A percentile compares a stretch with the other conserved stretches of the same genome.
Evolutionary conservation across 2,329 filamentous ascomycete species (phyloP).

Genomic region (Ophiosphaerella herpotricha): DNA sequence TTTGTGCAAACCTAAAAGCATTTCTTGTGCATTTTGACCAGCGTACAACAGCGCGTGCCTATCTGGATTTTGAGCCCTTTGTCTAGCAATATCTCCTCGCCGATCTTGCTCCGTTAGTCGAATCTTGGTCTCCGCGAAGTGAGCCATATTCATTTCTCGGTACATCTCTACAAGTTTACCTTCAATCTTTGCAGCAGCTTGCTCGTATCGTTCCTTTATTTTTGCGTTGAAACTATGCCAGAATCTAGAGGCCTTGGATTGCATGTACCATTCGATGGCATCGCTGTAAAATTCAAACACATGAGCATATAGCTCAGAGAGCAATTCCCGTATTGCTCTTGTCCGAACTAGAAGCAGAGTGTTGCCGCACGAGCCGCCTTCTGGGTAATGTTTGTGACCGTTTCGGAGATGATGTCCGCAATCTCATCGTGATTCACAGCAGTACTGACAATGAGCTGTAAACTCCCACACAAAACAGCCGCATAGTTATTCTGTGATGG

Average conservation of each 20-base stretch:
- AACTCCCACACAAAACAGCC: slow-evolving; percentile 9
- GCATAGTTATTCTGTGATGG: slow-evolving; percentile 13
- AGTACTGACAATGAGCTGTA: slow-evolving; percentile 7
- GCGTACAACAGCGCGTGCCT: background rate
- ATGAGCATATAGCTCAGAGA: slow-evolving; percentile 11
- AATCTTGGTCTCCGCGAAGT: background rate
- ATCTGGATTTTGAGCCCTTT: background rate
- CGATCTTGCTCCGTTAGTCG: background rate
- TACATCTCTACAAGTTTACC: slow-evolving; percentile 6
- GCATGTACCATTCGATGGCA: slow-evolving; percentile 15
- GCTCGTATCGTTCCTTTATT: slow-evolving; percentile 7
- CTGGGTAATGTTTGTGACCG: slow-evolving; percentile 7
- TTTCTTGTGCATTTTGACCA: background rate
- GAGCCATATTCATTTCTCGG: slow-evolving; percentile 1
- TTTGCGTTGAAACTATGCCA: slow-evolving; percentile 17
- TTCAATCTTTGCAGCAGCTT: slow-evolving; percentile 7
- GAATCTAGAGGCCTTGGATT: slow-evolving; percentile 11
- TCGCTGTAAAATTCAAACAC: slow-evolving; percentile 12
- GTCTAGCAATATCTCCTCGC: background rate
- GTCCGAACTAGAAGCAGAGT: slow-evolving; percentile 6
- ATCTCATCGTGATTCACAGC: slow-evolving; percentile 12
- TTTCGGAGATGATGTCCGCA: slow-evolving; percentile 5
- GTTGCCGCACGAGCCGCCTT: slow-evolving; percentile 2
- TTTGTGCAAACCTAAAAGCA: background rate
- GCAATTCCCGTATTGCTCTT: slow-evolving; percentile 2